These are phyloP conservation scores for Pneumocystis carinii DNA, from an alignment of 1,139 yeast genomes.

Conservation along the genomic window DNA sequence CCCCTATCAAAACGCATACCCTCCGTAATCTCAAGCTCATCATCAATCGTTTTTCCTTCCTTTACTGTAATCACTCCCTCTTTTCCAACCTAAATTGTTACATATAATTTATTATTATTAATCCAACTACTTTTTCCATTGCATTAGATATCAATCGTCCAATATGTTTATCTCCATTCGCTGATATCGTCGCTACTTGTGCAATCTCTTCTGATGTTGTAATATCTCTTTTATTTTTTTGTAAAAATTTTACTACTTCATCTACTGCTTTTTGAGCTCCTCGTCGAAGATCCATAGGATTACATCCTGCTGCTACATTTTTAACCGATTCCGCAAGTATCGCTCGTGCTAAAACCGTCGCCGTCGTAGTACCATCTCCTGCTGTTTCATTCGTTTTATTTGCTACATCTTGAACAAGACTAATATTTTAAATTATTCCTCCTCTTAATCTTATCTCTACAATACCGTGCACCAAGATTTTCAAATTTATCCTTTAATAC, in stretches of 20 bases:
- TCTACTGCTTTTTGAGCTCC: slow-evolving; percentile 98
- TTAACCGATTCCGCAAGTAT: slow-evolving; percentile 94
- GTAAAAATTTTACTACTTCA: slow-evolving; percentile 81
- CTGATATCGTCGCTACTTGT: slow-evolving; percentile 97
- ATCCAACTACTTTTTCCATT: slow-evolving; percentile 73
- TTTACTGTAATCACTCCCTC: slow-evolving; percentile 98
- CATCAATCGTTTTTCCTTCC: slow-evolving; percentile 95
- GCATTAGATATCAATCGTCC: slow-evolving; percentile 90
- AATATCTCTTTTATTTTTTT: slow-evolving; percentile 85
- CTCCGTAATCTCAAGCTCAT: slow-evolving; percentile 93
- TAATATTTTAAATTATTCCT: background rate
- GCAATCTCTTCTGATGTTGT: slow-evolving; percentile 96
- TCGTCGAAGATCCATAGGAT: slow-evolving; percentile 98
- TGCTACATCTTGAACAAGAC: slow-evolving; percentile 88
- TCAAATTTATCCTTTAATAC: slow-evolving; percentile 84
- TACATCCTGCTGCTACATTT: slow-evolving; percentile 98
- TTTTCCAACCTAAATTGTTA: slow-evolving; percentile 39
- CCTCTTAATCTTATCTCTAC: background rate
- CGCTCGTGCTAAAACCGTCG: slow-evolving; percentile 93
- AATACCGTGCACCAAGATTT: slow-evolving; percentile 75
- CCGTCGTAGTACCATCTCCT: slow-evolving; percentile 98
- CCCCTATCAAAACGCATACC: slow-evolving; percentile 99
- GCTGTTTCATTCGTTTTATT: slow-evolving; percentile 96
- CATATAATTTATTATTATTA: background rate
- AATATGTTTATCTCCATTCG: slow-evolving; percentile 91